These are phyloP conservation scores for Fusarium napiforme DNA, from an alignment of 2,329 filamentous ascomycete species.

Conservation along the genomic window DNA sequence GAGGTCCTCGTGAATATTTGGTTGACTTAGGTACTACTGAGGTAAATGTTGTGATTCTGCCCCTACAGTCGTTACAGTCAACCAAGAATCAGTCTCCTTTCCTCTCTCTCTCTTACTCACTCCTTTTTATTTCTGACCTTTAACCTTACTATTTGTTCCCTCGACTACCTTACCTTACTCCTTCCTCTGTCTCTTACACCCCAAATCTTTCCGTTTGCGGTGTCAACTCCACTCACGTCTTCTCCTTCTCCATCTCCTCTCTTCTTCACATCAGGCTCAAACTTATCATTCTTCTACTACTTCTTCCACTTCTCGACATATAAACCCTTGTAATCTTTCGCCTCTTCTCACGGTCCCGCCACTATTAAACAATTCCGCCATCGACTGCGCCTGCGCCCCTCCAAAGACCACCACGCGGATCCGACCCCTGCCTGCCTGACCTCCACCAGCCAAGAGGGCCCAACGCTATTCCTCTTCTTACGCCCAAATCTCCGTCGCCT, in stretches of 20 bases:
- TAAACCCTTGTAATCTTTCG: background rate
- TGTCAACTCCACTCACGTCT: conserved; percentile 5
- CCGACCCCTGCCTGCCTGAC: conserved; percentile 40
- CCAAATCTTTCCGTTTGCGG: conserved; percentile 24
- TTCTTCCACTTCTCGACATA: background rate
- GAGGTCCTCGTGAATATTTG: conserved; percentile 13
- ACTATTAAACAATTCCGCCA: conserved; percentile 20
- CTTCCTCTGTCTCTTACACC: conserved; percentile 8
- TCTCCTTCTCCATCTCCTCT: background rate
- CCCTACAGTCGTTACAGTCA: background rate
- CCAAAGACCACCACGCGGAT: conserved; percentile 31
- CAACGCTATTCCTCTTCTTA: conserved; percentile 38
- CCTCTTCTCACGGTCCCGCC: conserved; percentile 22
- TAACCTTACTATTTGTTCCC: background rate
- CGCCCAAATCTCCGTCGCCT: conserved; percentile 33
- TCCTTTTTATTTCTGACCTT: conserved; percentile 1
- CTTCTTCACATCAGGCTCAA: background rate
- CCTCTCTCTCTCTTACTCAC: background rate
- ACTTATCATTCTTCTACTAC: background rate
- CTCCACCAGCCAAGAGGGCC: conserved; percentile 36
- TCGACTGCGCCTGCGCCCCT: conserved; percentile 33
- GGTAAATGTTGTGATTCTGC: background rate
- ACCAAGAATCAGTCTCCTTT: conserved; percentile 22
- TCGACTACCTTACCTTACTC: background rate
- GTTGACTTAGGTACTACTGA: background rate